A percentile compares a stretch with the other conserved stretches of the same genome.
Conservation (phyloP, 2,329 filamentous ascomycete genomes). For the Diaporthe caulivora region DNA sequence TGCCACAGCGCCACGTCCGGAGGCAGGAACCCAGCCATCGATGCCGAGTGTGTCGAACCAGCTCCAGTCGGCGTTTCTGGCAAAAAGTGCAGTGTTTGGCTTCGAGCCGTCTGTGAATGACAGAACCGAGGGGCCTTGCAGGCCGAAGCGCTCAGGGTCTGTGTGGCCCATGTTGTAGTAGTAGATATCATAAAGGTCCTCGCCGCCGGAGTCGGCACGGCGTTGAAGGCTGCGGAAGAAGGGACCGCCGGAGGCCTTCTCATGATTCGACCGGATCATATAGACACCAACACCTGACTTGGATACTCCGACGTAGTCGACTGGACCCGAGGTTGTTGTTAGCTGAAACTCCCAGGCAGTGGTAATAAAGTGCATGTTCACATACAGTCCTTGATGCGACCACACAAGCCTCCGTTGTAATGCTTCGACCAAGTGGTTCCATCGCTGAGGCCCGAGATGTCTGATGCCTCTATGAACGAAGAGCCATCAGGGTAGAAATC, state of each 20-base stretch:
- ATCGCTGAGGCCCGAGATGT: slow-evolving; percentile 46
- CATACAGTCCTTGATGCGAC: slow-evolving; percentile 50
- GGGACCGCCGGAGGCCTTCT: slow-evolving; percentile 54
- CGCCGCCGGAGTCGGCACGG: slow-evolving; percentile 50
- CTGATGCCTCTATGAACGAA: slow-evolving; percentile 50
- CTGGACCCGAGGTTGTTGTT: slow-evolving; percentile 40
- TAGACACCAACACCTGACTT: slow-evolving; percentile 52
- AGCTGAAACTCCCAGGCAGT: neutral
- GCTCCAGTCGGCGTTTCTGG: slow-evolving; percentile 51
- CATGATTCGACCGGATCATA: slow-evolving; percentile 55
- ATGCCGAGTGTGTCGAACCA: slow-evolving; percentile 50
- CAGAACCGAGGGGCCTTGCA: slow-evolving; percentile 55
- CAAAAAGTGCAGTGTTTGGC: slow-evolving; percentile 52
- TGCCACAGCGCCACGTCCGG: slow-evolving; percentile 46
- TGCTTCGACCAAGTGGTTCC: slow-evolving; percentile 55
- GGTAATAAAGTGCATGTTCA: neutral
- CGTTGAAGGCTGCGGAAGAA: slow-evolving; percentile 56
- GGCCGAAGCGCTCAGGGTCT: slow-evolving; percentile 55
- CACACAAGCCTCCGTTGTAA: slow-evolving; percentile 54
- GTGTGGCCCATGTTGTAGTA: slow-evolving; percentile 59
- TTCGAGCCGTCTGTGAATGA: slow-evolving; percentile 53
- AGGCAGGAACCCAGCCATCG: slow-evolving; percentile 48
- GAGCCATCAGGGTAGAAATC: slow-evolving; percentile 51
- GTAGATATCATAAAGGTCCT: slow-evolving; percentile 58
- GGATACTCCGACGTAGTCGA: slow-evolving; percentile 54